Evolutionary conservation across 148 eudicot species (phyloP).

Genomic region (Vaccinium macrocarpon): DNA sequence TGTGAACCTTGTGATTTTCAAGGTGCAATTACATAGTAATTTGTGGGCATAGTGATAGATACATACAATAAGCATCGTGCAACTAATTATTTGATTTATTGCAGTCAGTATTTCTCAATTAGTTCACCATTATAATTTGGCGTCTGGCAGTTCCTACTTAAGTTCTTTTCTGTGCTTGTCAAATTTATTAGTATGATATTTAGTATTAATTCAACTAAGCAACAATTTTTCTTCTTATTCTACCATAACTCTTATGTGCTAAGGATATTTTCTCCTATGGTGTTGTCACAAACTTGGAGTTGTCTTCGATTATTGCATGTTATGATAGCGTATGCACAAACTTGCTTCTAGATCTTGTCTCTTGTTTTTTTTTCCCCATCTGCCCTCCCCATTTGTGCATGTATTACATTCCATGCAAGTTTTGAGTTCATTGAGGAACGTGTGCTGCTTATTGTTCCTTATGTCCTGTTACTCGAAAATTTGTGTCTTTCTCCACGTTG

Average conservation of each 20-base stretch:
- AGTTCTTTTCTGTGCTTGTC: neutral
- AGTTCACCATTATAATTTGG: neutral
- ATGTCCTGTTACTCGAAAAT: neutral
- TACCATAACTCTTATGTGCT: neutral
- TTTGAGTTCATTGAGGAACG: neutral
- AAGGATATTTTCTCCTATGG: neutral
- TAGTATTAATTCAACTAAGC: neutral
- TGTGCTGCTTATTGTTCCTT: neutral
- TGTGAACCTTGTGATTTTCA: neutral
- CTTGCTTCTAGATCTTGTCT: neutral
- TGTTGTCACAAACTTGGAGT: neutral
- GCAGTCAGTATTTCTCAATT: neutral
- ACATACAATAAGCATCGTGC: neutral
- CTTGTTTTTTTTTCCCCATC: slow-evolving; percentile 14
- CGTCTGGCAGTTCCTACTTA: neutral
- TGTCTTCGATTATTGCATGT: no score
- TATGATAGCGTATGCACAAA: no score
- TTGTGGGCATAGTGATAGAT: neutral
- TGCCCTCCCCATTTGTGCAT: neutral
- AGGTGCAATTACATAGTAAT: neutral
- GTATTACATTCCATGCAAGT: neutral
- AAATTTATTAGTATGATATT: neutral
- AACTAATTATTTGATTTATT: neutral
- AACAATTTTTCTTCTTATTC: neutral
- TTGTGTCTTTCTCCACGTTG: neutral